A percentile compares a stretch with the other conserved stretches of the same genome.
Conservation (phyloP, 495 filamentous ascomycete genomes). For the Terfezia boudieri region DNA sequence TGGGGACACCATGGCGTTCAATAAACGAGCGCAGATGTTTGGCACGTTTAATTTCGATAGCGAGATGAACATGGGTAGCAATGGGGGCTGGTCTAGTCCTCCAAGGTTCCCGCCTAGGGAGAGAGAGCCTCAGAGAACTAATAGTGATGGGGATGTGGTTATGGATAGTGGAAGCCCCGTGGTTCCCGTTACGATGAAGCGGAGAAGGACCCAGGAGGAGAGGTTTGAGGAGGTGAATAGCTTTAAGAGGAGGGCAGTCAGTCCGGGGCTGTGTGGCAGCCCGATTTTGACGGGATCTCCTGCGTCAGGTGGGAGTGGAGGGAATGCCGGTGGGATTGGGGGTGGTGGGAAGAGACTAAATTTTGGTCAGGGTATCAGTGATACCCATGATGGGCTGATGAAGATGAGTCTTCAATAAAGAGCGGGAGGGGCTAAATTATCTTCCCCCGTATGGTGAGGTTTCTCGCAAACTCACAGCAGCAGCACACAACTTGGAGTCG, state of each 20-base stretch:
- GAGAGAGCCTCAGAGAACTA: not conserved
- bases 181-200: not conserved
- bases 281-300: constrained; percentile 19
- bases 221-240: constrained; percentile 63
- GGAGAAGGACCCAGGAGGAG: constrained; percentile 33
- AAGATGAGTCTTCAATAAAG: constrained; percentile 95
- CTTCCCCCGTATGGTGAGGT: not conserved
- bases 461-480: too few species aligned
- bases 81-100: not conserved
- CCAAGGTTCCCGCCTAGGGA: not conserved
- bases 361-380: constrained; percentile 70
- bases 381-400: constrained; percentile 89
- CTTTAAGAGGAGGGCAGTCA: constrained; percentile 86
- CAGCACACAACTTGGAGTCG: too few species aligned
- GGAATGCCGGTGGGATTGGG: constrained; percentile 14
- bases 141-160: not conserved
- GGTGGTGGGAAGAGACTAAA: constrained; percentile 48
- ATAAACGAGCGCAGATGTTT: not conserved
- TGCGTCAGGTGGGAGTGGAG: constrained; percentile 20
- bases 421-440: not conserved
- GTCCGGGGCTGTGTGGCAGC: constrained; percentile 53
- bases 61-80: not conserved
- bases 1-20: not conserved
- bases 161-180: not conserved
- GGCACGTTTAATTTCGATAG: not conserved